phyloP scores from a whole-genome alignment of 176 grass and related monocot species.

The Oryza glaberrima region DNA sequence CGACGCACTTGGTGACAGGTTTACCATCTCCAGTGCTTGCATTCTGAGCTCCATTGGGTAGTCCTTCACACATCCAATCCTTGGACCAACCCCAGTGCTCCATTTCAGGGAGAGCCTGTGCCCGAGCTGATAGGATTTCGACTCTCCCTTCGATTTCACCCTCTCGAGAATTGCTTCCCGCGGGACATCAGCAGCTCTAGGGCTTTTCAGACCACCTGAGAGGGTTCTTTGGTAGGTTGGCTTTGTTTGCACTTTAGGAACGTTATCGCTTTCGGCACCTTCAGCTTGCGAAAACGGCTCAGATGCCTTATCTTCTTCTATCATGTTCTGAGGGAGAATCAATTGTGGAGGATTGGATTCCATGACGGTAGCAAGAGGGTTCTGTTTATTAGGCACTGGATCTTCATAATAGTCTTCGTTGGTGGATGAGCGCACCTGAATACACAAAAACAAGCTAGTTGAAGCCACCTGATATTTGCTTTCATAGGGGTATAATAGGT shows the following conservation, averaged over 20 bases:
- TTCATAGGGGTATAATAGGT: neutral
- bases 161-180: constrained; percentile 73
- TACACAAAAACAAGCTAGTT: constrained; percentile 36
- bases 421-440: constrained; percentile 63
- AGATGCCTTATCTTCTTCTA: constrained; percentile 20
- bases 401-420: constrained; percentile 79
- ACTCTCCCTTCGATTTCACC: constrained; percentile 71
- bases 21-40: constrained; percentile 83
- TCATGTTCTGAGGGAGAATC: constrained; percentile 25
- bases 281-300: neutral
- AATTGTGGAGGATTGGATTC: constrained; percentile 40
- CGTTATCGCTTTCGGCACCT: neutral
- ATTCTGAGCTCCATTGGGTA: constrained; percentile 74
- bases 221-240: constrained; percentile 71
- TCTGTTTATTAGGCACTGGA: constrained; percentile 28
- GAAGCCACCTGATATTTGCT: neutral
- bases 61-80: constrained; percentile 92
- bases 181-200: constrained; percentile 47
- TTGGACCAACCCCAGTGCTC: constrained; percentile 84
- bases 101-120: constrained; percentile 81
- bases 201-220: constrained; percentile 80
- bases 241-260: constrained; percentile 43
- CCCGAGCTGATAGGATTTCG: constrained; percentile 82
- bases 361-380: neutral
- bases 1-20: constrained; percentile 62